A percentile compares a stretch with the other conserved stretches of the same genome.
Evolutionary conservation across 2,329 filamentous ascomycete species (phyloP).

Genomic region (Phoma sp.): DNA sequence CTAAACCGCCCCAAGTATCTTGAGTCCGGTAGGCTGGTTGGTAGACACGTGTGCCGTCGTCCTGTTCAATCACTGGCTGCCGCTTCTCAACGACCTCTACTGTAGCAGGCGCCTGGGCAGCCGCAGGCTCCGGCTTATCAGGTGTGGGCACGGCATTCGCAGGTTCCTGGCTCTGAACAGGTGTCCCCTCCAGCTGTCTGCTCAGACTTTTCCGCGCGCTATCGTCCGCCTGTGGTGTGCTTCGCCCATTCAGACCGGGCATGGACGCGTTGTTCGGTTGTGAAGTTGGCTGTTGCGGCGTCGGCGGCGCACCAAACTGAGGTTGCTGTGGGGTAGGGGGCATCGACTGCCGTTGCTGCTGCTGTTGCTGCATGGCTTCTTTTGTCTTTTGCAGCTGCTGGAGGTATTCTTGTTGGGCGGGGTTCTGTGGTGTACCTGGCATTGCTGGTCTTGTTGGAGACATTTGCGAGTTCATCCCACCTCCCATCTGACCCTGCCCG

Average conservation of each 20-base stretch:
- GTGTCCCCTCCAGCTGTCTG: conserved; percentile 46
- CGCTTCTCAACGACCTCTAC: conserved; percentile 28
- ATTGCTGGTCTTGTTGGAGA: conserved; percentile 43
- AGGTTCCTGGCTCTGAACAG: conserved; percentile 36
- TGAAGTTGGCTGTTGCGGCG: conserved; percentile 49
- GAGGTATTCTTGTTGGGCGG: conserved; percentile 55
- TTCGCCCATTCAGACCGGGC: conserved; percentile 52
- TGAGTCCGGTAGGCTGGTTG: conserved; percentile 36
- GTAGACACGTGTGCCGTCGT: conserved; percentile 38
- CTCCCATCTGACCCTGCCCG: conserved; percentile 31
- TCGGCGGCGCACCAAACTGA: conserved; percentile 39
- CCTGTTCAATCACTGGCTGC: conserved; percentile 35
- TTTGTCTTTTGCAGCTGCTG: conserved; percentile 52
- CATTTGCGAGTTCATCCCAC: conserved; percentile 35
- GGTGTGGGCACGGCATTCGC: conserved; percentile 38
- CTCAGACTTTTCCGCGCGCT: conserved; percentile 46
- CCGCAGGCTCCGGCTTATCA: conserved; percentile 32
- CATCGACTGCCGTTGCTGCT: conserved; percentile 34
- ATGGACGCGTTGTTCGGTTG: conserved; percentile 56
- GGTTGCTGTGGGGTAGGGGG: conserved; percentile 48
- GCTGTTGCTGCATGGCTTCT: conserved; percentile 43
- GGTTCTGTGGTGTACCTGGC: conserved; percentile 47
- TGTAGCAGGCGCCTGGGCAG: conserved; percentile 24
- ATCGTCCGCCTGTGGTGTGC: conserved; percentile 52
- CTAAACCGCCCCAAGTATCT: conserved; percentile 41